Conservation (phyloP, 176 grass and related monocot genomes). For the Bothriochloa decipiens region DNA sequence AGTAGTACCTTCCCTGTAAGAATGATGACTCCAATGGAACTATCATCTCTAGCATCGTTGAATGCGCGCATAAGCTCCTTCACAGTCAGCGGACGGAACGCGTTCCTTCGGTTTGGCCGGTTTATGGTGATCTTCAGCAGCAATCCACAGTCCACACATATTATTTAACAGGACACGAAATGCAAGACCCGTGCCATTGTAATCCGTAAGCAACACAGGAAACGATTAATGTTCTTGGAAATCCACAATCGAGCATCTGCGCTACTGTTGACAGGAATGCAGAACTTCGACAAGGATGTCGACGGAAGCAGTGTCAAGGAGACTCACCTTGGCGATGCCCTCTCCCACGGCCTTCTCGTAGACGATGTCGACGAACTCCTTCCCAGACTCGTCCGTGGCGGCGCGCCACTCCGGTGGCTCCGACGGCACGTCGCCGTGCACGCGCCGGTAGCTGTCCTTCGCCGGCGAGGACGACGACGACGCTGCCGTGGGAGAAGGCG, state of each 20-base stretch:
- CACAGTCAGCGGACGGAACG: conserved; percentile 84
- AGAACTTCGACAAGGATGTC: background rate
- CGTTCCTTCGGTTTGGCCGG: conserved; percentile 83
- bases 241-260: background rate
- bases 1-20: conserved; percentile 71
- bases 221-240: background rate
- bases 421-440: conserved; percentile 70
- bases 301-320: no score
- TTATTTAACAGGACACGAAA: background rate
- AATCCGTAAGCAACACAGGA: background rate
- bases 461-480: conserved; percentile 43
- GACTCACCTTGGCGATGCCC: conserved; percentile 82
- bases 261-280: background rate
- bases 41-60: conserved; percentile 85
- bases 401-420: conserved; percentile 62
- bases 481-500: conserved; percentile 2
- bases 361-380: conserved; percentile 77
- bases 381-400: conserved; percentile 62
- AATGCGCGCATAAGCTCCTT: conserved; percentile 95
- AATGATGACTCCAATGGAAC: conserved; percentile 81
- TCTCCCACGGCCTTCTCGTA: conserved; percentile 87
- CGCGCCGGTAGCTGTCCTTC: conserved; percentile 61
- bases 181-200: background rate
- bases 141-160: background rate
- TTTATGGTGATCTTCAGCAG: conserved; percentile 84